Percentiles rank a stretch among this genome's conserved stretches.
Evolutionary conservation across 371 early-diverging fungal genomes (phyloP).

Genomic region (Caulochytrium protostelioides): DNA sequence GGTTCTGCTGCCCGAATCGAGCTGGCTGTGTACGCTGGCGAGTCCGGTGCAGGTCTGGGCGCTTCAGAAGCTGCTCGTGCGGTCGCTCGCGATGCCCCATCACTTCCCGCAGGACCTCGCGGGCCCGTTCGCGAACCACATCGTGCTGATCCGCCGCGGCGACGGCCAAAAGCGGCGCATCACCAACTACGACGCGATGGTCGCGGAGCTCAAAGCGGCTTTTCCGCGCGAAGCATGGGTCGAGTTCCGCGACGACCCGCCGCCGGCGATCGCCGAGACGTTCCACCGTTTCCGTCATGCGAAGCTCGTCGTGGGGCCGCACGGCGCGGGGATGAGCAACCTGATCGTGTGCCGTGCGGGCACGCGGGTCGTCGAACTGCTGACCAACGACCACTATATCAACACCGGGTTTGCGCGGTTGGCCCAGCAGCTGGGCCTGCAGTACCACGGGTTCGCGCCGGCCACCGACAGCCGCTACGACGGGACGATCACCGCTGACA

Average conservation of each 20-base stretch:
- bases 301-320: neutral
- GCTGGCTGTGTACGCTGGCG: neutral
- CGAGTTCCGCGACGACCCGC: neutral
- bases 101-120: neutral
- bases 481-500: neutral
- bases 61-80: neutral
- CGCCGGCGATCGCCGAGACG: neutral
- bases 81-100: too few relatives aligned
- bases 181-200: slow-evolving; percentile 1
- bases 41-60: neutral
- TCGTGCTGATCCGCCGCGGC: neutral
- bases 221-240: neutral
- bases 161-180: neutral
- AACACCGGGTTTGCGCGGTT: neutral
- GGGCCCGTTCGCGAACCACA: neutral
- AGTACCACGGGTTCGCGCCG: slow-evolving; percentile 1
- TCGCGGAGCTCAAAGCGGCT: neutral
- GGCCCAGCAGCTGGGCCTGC: slow-evolving; percentile 1
- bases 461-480: neutral
- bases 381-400: slow-evolving; percentile 1
- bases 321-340: slow-evolving; percentile 1
- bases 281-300: neutral
- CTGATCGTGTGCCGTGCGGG: neutral
- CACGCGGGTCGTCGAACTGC: slow-evolving; percentile 1
- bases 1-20: neutral